Evolutionary conservation across 1,284 basidiomycete genomes (phyloP).

Genomic region (Xerocomus minutiporus): DNA sequence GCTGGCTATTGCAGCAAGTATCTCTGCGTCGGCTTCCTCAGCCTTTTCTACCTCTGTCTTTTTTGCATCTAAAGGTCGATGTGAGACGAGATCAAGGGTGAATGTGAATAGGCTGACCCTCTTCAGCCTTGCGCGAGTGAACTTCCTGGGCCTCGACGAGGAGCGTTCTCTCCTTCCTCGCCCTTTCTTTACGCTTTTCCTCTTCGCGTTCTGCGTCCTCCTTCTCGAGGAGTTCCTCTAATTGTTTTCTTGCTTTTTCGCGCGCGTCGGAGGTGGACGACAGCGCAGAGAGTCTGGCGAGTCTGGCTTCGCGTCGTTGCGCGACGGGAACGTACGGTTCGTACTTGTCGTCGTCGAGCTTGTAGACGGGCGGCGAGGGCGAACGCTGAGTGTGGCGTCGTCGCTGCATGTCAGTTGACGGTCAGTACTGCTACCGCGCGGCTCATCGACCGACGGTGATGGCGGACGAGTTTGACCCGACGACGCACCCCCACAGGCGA

Average conservation of each 20-base stretch:
- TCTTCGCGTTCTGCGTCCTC: constrained; percentile 76
- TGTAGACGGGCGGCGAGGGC: constrained; percentile 50
- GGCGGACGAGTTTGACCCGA: constrained; percentile 57
- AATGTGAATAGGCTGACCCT: constrained; percentile 51
- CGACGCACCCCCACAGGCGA: constrained; percentile 68
- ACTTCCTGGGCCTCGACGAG: constrained; percentile 92
- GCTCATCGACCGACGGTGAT: constrained; percentile 27
- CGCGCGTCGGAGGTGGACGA: constrained; percentile 51
- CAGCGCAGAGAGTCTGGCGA: constrained; percentile 67
- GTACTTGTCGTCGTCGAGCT: constrained; percentile 55
- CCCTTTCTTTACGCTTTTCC: constrained; percentile 66
- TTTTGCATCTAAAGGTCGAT: constrained; percentile 59
- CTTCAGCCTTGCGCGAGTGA: constrained; percentile 71
- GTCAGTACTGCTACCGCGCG: not conserved
- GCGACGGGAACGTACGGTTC: constrained; percentile 87
- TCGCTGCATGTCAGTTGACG: constrained; percentile 33
- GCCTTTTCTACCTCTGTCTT: constrained; percentile 82
- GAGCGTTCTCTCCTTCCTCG: constrained; percentile 78
- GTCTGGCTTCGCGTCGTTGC: constrained; percentile 76
- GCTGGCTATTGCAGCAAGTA: constrained; percentile 88
- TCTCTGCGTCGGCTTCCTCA: constrained; percentile 85
- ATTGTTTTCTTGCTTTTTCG: constrained; percentile 46
- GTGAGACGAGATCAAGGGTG: constrained; percentile 6
- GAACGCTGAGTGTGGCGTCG: constrained; percentile 50
- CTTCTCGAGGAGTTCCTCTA: constrained; percentile 61